These are phyloP conservation scores for Symbiodinium pilosum DNA, from an alignment of 73 alveolate genomes.

Conservation along the genomic window DNA sequence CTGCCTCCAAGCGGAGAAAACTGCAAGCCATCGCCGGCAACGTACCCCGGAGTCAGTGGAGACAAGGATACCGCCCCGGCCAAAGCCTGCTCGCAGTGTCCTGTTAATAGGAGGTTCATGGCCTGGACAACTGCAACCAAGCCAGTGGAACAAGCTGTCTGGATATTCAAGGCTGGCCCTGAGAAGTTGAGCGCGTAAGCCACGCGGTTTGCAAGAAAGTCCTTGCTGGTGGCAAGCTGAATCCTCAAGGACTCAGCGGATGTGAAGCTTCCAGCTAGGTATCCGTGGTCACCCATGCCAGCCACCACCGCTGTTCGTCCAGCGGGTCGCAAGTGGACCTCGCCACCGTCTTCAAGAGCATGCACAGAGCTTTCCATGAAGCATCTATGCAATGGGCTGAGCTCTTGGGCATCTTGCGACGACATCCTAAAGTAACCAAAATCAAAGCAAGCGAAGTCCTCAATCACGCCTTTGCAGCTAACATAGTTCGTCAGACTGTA, in stretches of 20 bases:
- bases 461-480: neutral
- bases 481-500: neutral
- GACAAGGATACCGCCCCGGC: conserved; percentile 37
- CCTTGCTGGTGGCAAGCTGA: neutral
- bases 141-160: conserved; percentile 45
- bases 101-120: neutral
- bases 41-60: neutral
- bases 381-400: conserved; percentile 9
- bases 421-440: neutral
- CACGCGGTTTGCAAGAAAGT: conserved; percentile 27
- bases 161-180: neutral
- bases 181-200: neutral
- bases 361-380: neutral
- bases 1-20: neutral
- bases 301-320: conserved; percentile 1
- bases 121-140: conserved; percentile 15
- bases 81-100: neutral
- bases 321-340: neutral
- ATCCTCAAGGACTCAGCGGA: neutral
- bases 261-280: neutral
- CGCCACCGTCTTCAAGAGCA: neutral
- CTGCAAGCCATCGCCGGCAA: neutral
- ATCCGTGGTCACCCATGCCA: conserved; percentile 22
- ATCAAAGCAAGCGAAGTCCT: conserved; percentile 32
- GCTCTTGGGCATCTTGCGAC: neutral